Conservation (phyloP, 2,329 filamentous ascomycete species). For the Scedosporium apiospermum region DNA sequence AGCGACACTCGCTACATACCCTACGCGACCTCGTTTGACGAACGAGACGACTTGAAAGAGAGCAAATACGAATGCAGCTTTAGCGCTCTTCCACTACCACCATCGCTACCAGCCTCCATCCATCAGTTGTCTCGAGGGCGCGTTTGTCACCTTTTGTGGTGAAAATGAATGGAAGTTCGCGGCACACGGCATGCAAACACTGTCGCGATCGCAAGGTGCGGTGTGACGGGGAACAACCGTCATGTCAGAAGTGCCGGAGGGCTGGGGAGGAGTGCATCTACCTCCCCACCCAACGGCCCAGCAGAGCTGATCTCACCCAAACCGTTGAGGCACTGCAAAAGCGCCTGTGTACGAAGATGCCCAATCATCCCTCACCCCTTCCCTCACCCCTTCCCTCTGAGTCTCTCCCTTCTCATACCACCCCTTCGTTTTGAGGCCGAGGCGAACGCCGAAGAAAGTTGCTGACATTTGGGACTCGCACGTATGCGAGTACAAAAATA, state of each 20-base stretch:
- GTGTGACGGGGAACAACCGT: conserved; percentile 6
- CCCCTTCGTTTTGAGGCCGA: neutral
- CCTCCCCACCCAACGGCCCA: neutral
- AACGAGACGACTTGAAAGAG: too few relatives aligned
- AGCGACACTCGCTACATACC: too few relatives aligned
- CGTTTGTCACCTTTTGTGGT: neutral
- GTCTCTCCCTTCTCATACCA: too few relatives aligned
- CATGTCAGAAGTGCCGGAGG: conserved; percentile 5
- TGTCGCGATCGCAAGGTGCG: conserved; percentile 7
- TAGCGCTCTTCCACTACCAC: too few relatives aligned
- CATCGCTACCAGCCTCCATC: too few relatives aligned
- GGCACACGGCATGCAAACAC: neutral
- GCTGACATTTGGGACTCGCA: neutral
- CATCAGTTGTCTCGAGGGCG: neutral
- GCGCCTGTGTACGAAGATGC: neutral
- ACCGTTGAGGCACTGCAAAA: conserved; percentile 4
- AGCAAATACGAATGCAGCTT: too few relatives aligned
- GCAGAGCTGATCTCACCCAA: conserved; percentile 4
- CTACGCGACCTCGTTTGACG: too few relatives aligned
- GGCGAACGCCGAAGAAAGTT: neutral
- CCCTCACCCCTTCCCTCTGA: neutral
- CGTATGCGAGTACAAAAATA: too few relatives aligned
- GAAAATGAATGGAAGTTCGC: neutral
- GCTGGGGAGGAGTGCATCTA: conserved; percentile 7
- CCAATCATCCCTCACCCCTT: neutral